phyloP scores from a whole-genome alignment of 176 grass and related monocot species.

The Aegilops sharonensis region DNA sequence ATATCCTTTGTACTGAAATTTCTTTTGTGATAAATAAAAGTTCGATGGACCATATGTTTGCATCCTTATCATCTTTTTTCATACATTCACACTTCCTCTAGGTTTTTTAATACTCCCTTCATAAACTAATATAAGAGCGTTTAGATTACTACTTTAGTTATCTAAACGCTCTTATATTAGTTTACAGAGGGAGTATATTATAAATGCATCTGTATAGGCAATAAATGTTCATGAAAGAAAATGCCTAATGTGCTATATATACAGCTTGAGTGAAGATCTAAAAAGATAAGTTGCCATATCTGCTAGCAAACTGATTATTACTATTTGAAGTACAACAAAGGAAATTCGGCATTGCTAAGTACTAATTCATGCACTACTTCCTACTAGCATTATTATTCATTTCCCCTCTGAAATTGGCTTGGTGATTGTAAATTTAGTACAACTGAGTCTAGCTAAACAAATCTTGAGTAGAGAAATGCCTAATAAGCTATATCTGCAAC shows the following conservation, averaged over 20 bases:
- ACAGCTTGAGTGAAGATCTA: neutral
- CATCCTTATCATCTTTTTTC: neutral
- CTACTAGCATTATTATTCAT: too few species aligned
- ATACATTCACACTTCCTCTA: neutral
- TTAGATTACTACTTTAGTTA: too few species aligned
- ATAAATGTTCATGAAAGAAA: neutral
- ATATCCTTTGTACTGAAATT: neutral
- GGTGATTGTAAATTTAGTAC: neutral
- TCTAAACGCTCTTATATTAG: too few species aligned
- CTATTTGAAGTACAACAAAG: neutral
- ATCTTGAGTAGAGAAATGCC: neutral
- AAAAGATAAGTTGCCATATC: neutral
- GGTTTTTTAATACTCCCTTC: neutral
- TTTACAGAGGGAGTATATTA: neutral
- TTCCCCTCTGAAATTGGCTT: neutral
- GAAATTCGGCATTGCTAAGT: neutral
- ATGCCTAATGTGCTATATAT: neutral
- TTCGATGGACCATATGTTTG: neutral
- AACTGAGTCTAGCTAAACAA: neutral
- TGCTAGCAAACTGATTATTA: neutral
- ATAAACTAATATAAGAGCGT: too few species aligned
- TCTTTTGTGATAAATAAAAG: neutral
- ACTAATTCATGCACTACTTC: too few species aligned
- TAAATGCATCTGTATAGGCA: neutral
- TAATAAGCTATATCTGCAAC: slow-evolving; percentile 38